Base-by-base conservation (phyloP, 495 filamentous ascomycete species). In the Aspergillus bertholletiae region DNA sequence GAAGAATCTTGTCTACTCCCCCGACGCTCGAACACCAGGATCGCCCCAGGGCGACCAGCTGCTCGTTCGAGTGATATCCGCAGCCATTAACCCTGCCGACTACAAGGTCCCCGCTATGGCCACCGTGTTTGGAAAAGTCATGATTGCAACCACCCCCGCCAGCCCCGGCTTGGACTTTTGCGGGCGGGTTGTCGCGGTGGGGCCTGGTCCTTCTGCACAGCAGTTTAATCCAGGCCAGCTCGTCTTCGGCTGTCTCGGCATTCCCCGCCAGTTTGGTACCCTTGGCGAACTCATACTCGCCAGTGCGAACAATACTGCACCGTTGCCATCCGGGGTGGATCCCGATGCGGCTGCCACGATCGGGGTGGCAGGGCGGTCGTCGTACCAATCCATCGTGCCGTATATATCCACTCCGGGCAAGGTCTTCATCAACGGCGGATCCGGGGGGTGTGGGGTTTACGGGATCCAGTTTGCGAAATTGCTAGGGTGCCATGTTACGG, bases 341-440 rank as follows among this genome's bases (percentile, higher is more conserved):
- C 60, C 74, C 0, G 72, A 79, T 13, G 65, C 80, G 32, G 81
- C 77, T 0, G 78, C 81, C 5, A 69, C 69, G n/a, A 28, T 87
- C 12, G 77, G 78, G 0, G 73, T 84, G 5, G 81, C 82, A 0
- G 85, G 77, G 0, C 56, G 78, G 58, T 84, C 85, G 1, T 80
- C 84, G 0, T 84, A 82, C 45, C 84, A 87, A 64, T 61, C 73
- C 21, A 71, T 89, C 23, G 69, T 69, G n/a, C 78, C 80, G 12
- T 69, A 81, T 57, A 75, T 85, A 46, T 73, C 75, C 39, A 22
- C 60, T 0, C 81, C 81, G 5, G 76, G 81, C 46, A 78, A 77
- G 53, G 74, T 90, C 26, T 85, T 89, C 64, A 77, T 90, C 57
- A 88, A 88, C 51, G 86, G 83, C 23, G 86, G 84, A 2, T 83